These are phyloP conservation scores for Phaeodactylum tricornutum DNA, from an alignment of 108 stramenopile genomes.

Conservation along the genomic window DNA sequence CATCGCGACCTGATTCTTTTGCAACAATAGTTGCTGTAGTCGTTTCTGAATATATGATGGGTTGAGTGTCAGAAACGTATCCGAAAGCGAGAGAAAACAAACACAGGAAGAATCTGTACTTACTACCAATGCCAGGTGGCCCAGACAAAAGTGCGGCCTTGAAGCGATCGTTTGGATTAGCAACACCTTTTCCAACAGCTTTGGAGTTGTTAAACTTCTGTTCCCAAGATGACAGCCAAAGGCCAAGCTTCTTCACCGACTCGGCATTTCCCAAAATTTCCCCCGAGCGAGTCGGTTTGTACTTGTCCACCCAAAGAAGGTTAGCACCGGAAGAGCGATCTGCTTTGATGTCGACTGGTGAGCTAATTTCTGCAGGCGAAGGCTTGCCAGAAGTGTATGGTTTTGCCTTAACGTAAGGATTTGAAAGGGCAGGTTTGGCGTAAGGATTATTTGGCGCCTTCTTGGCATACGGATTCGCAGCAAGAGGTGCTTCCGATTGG, in stretches of 20 bases:
- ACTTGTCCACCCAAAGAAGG: slow-evolving; percentile 89
- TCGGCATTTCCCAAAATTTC: slow-evolving; percentile 80
- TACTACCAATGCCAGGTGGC: slow-evolving; percentile 92
- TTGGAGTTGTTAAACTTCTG: slow-evolving; percentile 45
- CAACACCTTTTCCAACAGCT: slow-evolving; percentile 29
- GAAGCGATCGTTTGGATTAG: slow-evolving; percentile 42
- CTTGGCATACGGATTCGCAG: slow-evolving; percentile 18
- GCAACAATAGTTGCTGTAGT: slow-evolving; percentile 89
- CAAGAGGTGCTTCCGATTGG: background rate
- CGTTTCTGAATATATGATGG: slow-evolving; percentile 35
- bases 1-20: slow-evolving; percentile 72
- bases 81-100: background rate
- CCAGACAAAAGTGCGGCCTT: slow-evolving; percentile 93
- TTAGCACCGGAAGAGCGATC: slow-evolving; percentile 17
- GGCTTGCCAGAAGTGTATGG: background rate
- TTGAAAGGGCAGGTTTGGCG: slow-evolving; percentile 19
- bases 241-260: slow-evolving; percentile 39
- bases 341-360: no score
- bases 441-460: slow-evolving; percentile 22
- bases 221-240: slow-evolving; percentile 79
- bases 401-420: slow-evolving; percentile 29
- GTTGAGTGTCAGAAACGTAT: background rate
- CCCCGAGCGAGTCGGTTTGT: slow-evolving; percentile 50
- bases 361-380: background rate
- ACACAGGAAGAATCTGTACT: slow-evolving; percentile 5